Base-by-base conservation (phyloP, 2,329 filamentous ascomycete genomes). In the Calonectria pauciramosa region DNA sequence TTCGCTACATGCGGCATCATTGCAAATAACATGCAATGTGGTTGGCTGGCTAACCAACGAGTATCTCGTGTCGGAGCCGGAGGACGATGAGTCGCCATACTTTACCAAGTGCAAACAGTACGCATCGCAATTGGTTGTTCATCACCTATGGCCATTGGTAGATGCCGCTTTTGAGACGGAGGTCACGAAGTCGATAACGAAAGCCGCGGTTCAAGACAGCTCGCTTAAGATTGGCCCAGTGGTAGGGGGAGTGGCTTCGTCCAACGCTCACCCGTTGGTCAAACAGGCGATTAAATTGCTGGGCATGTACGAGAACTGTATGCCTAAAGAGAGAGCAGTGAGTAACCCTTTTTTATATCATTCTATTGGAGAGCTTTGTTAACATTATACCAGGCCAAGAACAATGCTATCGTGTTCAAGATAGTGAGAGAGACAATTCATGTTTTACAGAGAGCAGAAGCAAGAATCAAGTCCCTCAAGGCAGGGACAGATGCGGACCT, bases 401-500 rank as follows among this genome's bases (percentile, higher is more conserved):
- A 90, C 71, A 91, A 89, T 66, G 86, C 89, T 0, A 89, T 92
- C 1, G 86, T 92, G 7, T 92, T 90, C 82, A 90, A 88, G 69
- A 97, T 99, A 77, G 95, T 99, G 32, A 94, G 96, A 81, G 95
- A 97, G 84, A 97, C 96, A 2, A 98, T 96, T 0, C 87, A 93
- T 67, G 96, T 96, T 4, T 90, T 99, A 23, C 91, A 96, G 76
- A 90, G 93, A 66, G 96, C 95, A 34, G 94, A 96, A 78, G 87
- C 90, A 8, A 91, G 91, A 74, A 93, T 98, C 78, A 90, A 92
- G 71, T 90, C 90, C 44, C 92, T 91, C 76, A 89, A 88, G 77
- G 82, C 85, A 71, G 88, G 90, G 28, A 83, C 93, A 9, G 96
- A 99, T 82, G 91, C 94, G 0, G 94, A 98, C 79, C 90, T 99